A percentile compares a stretch with the other conserved stretches of the same genome.
phyloP scores from a whole-genome alignment of 2,329 filamentous ascomycete species.

The Nemania diffusa region DNA sequence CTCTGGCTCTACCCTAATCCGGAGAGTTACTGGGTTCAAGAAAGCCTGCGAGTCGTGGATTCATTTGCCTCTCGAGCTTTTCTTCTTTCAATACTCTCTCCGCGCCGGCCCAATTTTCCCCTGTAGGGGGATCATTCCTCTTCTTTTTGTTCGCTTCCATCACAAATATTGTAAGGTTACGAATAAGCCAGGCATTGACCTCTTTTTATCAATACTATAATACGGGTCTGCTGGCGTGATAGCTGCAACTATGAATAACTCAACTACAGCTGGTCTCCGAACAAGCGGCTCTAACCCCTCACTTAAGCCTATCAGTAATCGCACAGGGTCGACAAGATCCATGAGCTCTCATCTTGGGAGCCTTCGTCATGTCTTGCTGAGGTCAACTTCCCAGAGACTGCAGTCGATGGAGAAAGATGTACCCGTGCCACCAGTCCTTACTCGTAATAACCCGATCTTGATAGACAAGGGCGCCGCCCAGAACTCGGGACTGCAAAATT shows the following conservation, averaged over 20 bases:
- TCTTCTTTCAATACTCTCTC: not conserved
- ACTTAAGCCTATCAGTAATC: conserved; percentile 37
- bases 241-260: conserved; percentile 35
- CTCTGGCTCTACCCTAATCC: not conserved
- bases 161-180: not conserved
- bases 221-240: not conserved
- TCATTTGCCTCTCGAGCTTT: not conserved
- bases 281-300: conserved; percentile 41
- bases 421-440: conserved; percentile 45
- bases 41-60: not conserved
- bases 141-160: not conserved
- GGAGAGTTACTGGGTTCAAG: not conserved
- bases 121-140: not conserved
- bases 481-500: not conserved
- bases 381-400: conserved; percentile 33
- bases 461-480: not conserved
- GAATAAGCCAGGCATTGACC: not conserved
- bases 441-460: conserved; percentile 16
- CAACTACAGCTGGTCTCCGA: conserved; percentile 27
- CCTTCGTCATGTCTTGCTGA: conserved; percentile 43
- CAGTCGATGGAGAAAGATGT: conserved; percentile 39
- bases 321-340: conserved; percentile 42
- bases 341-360: conserved; percentile 34
- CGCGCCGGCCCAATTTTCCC: not conserved
- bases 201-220: not conserved